Evolutionary conservation across 2,329 filamentous ascomycete species (phyloP), one percentile per base, ranked within the genome.

Genomic region (Ascochyta pisi): DNA sequence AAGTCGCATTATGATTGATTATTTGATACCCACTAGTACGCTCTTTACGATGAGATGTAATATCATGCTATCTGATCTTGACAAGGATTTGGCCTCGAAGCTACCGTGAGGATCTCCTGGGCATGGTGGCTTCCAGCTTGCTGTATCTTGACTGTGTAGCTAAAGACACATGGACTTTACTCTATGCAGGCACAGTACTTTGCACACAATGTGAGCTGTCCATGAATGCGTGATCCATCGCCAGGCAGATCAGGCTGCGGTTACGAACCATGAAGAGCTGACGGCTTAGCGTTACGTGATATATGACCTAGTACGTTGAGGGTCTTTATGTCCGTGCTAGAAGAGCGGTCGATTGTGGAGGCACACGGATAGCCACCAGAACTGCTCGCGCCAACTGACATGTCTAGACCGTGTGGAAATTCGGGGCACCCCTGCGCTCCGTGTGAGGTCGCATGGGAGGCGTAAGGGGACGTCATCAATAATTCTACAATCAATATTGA

Each of bases 1-100:
- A 15, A 16, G 45, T 13, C n/a, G 27, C 16, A 9, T 31, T 33
- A 19, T 37, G 42, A 19, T 33, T 31, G 26, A 40, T 43, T 46
- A 45, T 44, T 45, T 51, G 50, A 63, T 63, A 61, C 57, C 57
- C 61, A 64, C 61, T 64, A 60, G 48, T 63, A 63, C 60, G 43
- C 58, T 64, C 60, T 35, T 52, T 64, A 62, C 10, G 15, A 58
- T 9, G 26, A 39, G 19, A 31, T 58, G 46, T 48, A 62, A 52
- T 50, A 51, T 24, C 50, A 54, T 29, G 23, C n/a, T 34, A n/a
- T 34, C 15, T 34, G n/a, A 12, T 34, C 4, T 34, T 34, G 15
- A 16, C 4, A 12, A n/a, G 5, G 1, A 6, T 23, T 12, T 23
- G 19, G 22, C 10, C n/a, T 4, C 10, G 35, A 22, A 38, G 16